A percentile compares a stretch with the other conserved stretches of the same genome.
Conservation (phyloP, 1,284 basidiomycete genomes). For the Apiotrichum sp. region DNA sequence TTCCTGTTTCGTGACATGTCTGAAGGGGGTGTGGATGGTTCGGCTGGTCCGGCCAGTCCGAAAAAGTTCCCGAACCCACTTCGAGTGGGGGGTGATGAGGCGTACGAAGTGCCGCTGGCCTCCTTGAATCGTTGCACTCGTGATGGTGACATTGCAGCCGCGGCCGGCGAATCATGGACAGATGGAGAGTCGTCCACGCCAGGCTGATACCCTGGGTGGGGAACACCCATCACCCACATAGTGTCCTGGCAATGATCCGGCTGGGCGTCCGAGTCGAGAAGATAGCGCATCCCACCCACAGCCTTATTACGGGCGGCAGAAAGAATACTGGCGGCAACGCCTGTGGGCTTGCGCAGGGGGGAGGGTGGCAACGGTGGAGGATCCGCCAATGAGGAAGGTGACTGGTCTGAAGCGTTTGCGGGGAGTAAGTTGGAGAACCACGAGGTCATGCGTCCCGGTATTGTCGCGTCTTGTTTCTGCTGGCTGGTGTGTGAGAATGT, state of each 20-base stretch:
- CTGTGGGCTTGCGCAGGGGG: conserved; percentile 32
- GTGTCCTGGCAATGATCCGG: conserved; percentile 71
- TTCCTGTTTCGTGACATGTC: conserved; percentile 16
- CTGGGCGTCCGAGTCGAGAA: conserved; percentile 69
- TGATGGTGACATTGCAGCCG: conserved; percentile 3
- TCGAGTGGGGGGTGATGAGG: conserved; percentile 12
- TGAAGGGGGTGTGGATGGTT: conserved; percentile 5
- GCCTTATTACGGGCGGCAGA: conserved; percentile 44
- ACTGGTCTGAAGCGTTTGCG: conserved; percentile 1
- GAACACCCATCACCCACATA: conserved; percentile 77
- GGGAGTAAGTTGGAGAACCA: conserved; percentile 44
- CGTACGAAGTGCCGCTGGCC: neutral
- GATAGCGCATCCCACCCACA: conserved; percentile 58
- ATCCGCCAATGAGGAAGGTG: conserved; percentile 1
- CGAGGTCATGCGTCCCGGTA: conserved; percentile 34
- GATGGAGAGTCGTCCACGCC: neutral
- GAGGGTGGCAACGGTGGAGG: conserved; percentile 21
- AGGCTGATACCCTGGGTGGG: conserved; percentile 54
- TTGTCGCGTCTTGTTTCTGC: conserved; percentile 8
- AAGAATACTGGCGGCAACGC: conserved; percentile 37
- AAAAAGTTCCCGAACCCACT: conserved; percentile 43
- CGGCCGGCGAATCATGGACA: no score
- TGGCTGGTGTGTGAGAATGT: neutral
- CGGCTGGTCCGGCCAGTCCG: conserved; percentile 7
- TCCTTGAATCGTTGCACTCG: conserved; percentile 11